A percentile compares a stretch with the other conserved stretches of the same genome.
These are phyloP conservation scores for Sarocladiaceae sp. DNA, from an alignment of 2,329 filamentous ascomycete species.

Conservation along the genomic window DNA sequence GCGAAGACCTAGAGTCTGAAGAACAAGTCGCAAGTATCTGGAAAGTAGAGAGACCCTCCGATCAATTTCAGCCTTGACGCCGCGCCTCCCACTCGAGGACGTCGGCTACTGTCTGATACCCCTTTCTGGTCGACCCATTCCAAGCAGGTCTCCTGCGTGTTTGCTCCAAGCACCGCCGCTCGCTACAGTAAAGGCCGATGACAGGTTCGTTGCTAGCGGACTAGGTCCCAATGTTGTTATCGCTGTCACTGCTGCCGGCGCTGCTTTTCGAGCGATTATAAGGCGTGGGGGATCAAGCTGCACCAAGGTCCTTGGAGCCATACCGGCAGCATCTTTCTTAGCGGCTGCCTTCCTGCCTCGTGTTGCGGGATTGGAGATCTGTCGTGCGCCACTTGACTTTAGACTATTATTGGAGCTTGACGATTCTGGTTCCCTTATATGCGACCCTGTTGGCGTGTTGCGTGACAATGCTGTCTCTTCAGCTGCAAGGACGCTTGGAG, in stretches of 20 bases:
- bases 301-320: conserved; percentile 36
- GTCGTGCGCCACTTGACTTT: background rate
- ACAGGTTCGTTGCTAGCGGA: conserved; percentile 3
- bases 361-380: conserved; percentile 41
- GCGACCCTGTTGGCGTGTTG: too few species aligned
- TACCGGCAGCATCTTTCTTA: conserved; percentile 44
- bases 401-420: conserved; percentile 13
- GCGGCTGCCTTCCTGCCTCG: conserved; percentile 47
- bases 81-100: too few species aligned
- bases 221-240: background rate
- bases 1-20: too few species aligned
- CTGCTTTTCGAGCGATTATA: conserved; percentile 8
- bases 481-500: too few species aligned
- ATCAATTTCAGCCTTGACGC: too few species aligned
- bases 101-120: background rate
- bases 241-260: background rate
- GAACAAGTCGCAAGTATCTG: too few species aligned
- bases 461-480: too few species aligned
- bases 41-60: too few species aligned
- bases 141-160: conserved; percentile 62
- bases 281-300: conserved; percentile 23
- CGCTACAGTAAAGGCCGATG: conserved; percentile 40
- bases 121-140: conserved; percentile 45
- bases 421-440: too few species aligned
- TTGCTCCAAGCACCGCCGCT: conserved; percentile 62